Evolutionary conservation across 1,284 basidiomycete species (phyloP).

Genomic region (Cryptococcus floricola): DNA sequence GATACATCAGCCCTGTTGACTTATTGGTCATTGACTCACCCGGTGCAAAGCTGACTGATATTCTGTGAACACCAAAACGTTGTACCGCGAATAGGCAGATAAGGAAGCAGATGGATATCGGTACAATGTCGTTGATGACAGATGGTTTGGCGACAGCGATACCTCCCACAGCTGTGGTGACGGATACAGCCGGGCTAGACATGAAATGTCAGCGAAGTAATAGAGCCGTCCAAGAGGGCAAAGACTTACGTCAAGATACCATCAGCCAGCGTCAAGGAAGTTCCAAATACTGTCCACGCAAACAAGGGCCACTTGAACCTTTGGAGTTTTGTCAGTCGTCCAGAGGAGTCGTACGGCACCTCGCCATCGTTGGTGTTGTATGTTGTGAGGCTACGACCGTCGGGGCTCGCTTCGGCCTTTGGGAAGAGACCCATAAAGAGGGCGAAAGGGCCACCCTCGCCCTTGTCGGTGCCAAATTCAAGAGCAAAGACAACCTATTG

Average conservation of each 20-base stretch:
- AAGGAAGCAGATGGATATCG: conserved; percentile 62
- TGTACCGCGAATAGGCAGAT: conserved; percentile 60
- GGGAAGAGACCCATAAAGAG: conserved; percentile 62
- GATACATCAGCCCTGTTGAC: background rate
- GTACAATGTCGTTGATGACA: conserved; percentile 53
- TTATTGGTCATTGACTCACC: conserved; percentile 38
- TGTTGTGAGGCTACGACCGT: conserved; percentile 57
- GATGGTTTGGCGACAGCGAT: conserved; percentile 60
- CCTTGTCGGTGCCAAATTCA: conserved; percentile 60
- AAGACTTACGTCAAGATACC: conserved; percentile 50
- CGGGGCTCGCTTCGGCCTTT: conserved; percentile 52
- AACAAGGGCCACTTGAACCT: conserved; percentile 51
- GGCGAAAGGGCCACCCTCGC: conserved; percentile 65
- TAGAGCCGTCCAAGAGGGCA: background rate
- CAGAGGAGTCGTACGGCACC: background rate
- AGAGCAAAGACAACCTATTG: conserved; percentile 57
- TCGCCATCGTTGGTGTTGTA: conserved; percentile 16
- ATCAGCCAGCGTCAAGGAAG: conserved; percentile 60
- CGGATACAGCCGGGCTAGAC: conserved; percentile 62
- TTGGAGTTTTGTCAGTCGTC: conserved; percentile 10
- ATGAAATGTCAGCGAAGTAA: conserved; percentile 4
- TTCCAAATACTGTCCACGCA: conserved; percentile 52
- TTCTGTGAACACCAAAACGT: conserved; percentile 57
- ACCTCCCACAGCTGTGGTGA: conserved; percentile 63
- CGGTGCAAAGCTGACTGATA: conserved; percentile 58